A percentile compares a stretch with the other conserved stretches of the same genome.
Evolutionary conservation across 805 yeast genomes (phyloP).

Genomic region (Dipodascus albidus): DNA sequence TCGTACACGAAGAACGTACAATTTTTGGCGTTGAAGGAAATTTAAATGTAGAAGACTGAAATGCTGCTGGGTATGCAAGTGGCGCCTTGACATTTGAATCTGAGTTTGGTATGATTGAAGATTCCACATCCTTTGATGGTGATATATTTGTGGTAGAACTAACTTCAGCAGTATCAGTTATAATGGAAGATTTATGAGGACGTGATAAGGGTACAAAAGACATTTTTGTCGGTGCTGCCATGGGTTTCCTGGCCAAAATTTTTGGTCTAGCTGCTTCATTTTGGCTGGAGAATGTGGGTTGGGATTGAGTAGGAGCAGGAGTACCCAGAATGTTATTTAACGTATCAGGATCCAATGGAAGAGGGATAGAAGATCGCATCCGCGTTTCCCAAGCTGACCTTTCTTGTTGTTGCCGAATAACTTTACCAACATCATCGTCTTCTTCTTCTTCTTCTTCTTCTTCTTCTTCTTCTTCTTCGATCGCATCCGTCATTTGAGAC

Average conservation of each 20-base stretch:
- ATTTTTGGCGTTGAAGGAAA: background rate
- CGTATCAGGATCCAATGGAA: background rate
- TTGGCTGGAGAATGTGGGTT: background rate
- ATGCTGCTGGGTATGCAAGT: too few relatives aligned
- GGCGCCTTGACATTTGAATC: too few relatives aligned
- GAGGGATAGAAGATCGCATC: background rate
- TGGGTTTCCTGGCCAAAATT: conserved; percentile 33
- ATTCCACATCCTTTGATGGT: too few relatives aligned
- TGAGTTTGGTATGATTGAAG: too few relatives aligned
- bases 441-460: background rate
- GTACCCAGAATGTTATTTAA: background rate
- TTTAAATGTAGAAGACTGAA: too few relatives aligned
- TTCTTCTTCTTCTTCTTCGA: background rate
- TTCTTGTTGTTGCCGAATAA: background rate
- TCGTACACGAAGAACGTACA: background rate
- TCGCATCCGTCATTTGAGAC: background rate
- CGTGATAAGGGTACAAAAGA: conserved; percentile 80
- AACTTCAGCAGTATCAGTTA: background rate
- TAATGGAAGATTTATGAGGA: background rate
- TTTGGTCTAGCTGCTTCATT: background rate
- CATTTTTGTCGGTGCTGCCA: conserved; percentile 96
- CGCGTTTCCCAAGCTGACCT: background rate
- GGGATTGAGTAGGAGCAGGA: background rate
- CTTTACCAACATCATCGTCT: background rate
- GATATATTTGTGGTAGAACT: too few relatives aligned